Percentiles rank a stretch among this genome's conserved stretches.
Conservation (phyloP, 306 rosid species). For the Mimosa bimucronata region DNA sequence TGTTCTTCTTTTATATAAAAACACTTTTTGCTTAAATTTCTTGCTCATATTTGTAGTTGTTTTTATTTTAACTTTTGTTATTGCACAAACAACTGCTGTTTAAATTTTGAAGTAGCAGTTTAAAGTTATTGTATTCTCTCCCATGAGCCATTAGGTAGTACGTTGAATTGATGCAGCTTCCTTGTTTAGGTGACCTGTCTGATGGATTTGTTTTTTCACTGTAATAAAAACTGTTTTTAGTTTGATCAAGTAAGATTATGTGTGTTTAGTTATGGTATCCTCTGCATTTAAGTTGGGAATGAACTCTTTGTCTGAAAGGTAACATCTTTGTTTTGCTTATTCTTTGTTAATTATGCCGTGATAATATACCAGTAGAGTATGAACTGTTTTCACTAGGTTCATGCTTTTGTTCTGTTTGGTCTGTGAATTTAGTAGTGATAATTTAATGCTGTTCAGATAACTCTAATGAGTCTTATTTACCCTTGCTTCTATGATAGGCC, state of each 20-base stretch:
- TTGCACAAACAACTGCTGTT: neutral
- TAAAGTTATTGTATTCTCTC: neutral
- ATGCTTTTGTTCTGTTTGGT: neutral
- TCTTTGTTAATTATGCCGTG: constrained; percentile 3
- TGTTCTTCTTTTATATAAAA: neutral
- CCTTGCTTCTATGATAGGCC: constrained; percentile 48
- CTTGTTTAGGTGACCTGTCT: neutral
- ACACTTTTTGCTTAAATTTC: constrained; percentile 8
- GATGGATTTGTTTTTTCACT: neutral
- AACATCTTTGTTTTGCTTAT: constrained; percentile 13
- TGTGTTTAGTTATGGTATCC: neutral
- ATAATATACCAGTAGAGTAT: neutral
- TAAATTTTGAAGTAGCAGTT: neutral
- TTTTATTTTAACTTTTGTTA: neutral
- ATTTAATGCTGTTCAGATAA: neutral
- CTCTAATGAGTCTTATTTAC: constrained; percentile 23
- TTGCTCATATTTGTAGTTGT: constrained; percentile 11
- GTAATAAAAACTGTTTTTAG: neutral
- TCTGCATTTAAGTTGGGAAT: neutral
- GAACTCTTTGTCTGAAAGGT: neutral
- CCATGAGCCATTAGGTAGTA: neutral
- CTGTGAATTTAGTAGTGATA: neutral
- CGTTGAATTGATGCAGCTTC: constrained; percentile 20
- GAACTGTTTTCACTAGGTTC: neutral
- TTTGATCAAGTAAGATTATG: neutral